A percentile compares a stretch with the other conserved stretches of the same genome.
These are phyloP conservation scores for Cornus florida DNA, from an alignment of 148 eudicot genomes.

Conservation along the genomic window DNA sequence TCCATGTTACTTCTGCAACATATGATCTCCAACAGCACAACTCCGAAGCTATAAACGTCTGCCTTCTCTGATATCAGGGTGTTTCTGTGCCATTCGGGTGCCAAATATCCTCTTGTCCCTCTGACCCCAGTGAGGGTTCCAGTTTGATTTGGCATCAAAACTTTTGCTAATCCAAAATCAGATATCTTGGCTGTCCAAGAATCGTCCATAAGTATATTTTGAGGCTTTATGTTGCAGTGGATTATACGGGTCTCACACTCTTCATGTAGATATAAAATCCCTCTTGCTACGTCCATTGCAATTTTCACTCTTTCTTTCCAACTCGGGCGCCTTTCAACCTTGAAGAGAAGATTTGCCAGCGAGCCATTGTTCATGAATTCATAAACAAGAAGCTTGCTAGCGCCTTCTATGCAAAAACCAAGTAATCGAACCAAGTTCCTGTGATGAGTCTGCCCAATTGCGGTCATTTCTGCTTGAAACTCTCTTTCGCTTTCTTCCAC, in stretches of 20 bases:
- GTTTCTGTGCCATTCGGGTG: slow-evolving; percentile 30
- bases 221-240: slow-evolving; percentile 30
- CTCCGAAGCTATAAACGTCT: slow-evolving; percentile 24
- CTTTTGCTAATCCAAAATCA: slow-evolving; percentile 26
- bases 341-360: slow-evolving; percentile 12
- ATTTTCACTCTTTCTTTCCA: slow-evolving; percentile 14
- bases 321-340: background rate
- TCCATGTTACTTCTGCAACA: background rate
- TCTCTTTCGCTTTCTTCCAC: no score
- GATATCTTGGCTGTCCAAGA: slow-evolving; percentile 16
- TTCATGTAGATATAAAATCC: slow-evolving; percentile 24
- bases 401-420: slow-evolving; percentile 17
- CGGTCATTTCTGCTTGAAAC: no score
- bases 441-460: slow-evolving; percentile 17
- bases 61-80: slow-evolving; percentile 11
- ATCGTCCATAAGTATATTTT: slow-evolving; percentile 24
- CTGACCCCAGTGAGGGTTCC: slow-evolving; percentile 20
- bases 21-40: background rate
- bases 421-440: slow-evolving; percentile 22
- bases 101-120: slow-evolving; percentile 24
- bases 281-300: slow-evolving; percentile 13
- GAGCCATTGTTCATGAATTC: slow-evolving; percentile 23
- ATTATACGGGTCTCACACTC: slow-evolving; percentile 25
- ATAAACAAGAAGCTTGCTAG: slow-evolving; percentile 18
- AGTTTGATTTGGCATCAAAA: slow-evolving; percentile 19